phyloP scores from a whole-genome alignment of 192 early-diverging fungal genomes.

The Chytriomyces sp. region DNA sequence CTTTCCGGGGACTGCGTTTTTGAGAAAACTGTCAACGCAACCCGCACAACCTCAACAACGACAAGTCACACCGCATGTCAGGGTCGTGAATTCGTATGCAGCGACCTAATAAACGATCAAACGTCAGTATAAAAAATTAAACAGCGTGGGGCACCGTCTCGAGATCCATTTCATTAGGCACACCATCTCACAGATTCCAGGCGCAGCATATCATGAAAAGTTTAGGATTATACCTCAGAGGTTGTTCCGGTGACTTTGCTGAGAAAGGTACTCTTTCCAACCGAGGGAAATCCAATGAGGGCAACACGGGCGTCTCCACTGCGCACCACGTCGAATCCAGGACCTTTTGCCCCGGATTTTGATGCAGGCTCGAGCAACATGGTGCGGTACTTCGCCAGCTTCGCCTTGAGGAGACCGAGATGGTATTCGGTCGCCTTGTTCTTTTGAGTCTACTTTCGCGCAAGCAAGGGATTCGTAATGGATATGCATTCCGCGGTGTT shows the following conservation, averaged over 20 bases:
- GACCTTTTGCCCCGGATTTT: slow-evolving; percentile 57
- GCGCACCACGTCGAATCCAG: slow-evolving; percentile 98
- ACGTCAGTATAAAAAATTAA: neutral
- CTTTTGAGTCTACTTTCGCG: slow-evolving; percentile 98
- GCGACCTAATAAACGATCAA: slow-evolving; percentile 1
- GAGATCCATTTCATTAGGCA: too few relatives aligned
- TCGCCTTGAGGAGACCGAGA: slow-evolving; percentile 96
- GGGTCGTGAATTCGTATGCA: slow-evolving; percentile 90
- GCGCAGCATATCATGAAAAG: too few relatives aligned
- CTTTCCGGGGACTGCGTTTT: slow-evolving; percentile 68
- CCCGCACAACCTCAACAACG: neutral
- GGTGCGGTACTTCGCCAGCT: slow-evolving; percentile 66
- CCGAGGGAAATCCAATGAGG: slow-evolving; percentile 81
- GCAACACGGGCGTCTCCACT: slow-evolving; percentile 76
- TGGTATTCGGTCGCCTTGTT: slow-evolving; percentile 99
- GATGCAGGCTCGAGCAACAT: slow-evolving; percentile 52
- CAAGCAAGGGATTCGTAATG: slow-evolving; percentile 62
- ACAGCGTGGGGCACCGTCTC: too few relatives aligned
- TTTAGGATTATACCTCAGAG: slow-evolving; percentile 60
- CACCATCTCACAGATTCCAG: too few relatives aligned
- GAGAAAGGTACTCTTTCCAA: slow-evolving; percentile 97
- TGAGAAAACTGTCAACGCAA: neutral
- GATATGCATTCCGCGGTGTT: neutral
- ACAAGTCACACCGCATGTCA: slow-evolving; percentile 63
- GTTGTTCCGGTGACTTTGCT: slow-evolving; percentile 90